Conservation (phyloP, 2,329 filamentous ascomycete species). For the Xylogone sp. region DNA sequence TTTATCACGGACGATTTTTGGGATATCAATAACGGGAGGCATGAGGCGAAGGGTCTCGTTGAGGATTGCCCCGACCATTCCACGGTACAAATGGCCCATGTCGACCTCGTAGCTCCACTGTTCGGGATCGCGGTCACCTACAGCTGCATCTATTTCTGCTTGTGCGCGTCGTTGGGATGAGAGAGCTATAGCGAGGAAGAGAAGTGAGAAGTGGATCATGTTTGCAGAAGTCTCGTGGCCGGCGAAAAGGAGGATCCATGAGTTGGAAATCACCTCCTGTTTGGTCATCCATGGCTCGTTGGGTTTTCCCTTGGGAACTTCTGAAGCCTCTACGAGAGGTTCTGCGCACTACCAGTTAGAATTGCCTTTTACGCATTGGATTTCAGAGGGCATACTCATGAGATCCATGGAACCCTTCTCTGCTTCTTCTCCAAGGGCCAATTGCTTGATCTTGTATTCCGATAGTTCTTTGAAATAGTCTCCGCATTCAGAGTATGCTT, state of each 20-base stretch:
- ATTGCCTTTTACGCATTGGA: background rate
- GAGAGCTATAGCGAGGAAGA: conserved; percentile 21
- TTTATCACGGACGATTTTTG: conserved; percentile 37
- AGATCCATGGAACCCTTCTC: conserved; percentile 2
- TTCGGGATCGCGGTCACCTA: conserved; percentile 15
- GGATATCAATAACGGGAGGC: conserved; percentile 50
- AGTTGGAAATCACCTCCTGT: conserved; percentile 27
- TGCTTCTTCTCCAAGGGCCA: conserved; percentile 2
- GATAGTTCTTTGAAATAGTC: conserved; percentile 49
- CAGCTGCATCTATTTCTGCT: conserved; percentile 21
- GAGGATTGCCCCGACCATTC: conserved; percentile 22
- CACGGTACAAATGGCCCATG: conserved; percentile 21
- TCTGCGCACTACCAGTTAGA: conserved; percentile 5
- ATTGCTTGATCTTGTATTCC: conserved; percentile 22
- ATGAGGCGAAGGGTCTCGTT: conserved; percentile 54
- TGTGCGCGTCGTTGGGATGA: conserved; percentile 17
- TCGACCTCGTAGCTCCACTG: conserved; percentile 17
- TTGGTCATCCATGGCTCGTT: conserved; percentile 14
- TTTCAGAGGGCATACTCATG: conserved; percentile 2
- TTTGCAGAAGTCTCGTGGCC: conserved; percentile 31
- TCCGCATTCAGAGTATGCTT: conserved; percentile 42
- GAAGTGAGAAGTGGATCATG: conserved; percentile 16
- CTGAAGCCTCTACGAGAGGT: conserved; percentile 11
- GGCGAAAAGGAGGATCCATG: conserved; percentile 28
- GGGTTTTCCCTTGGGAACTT: conserved; percentile 3